Percentiles rank a stretch among this genome's conserved stretches.
phyloP scores from a whole-genome alignment of 805 yeast species.

The Komagataella pastoris region DNA sequence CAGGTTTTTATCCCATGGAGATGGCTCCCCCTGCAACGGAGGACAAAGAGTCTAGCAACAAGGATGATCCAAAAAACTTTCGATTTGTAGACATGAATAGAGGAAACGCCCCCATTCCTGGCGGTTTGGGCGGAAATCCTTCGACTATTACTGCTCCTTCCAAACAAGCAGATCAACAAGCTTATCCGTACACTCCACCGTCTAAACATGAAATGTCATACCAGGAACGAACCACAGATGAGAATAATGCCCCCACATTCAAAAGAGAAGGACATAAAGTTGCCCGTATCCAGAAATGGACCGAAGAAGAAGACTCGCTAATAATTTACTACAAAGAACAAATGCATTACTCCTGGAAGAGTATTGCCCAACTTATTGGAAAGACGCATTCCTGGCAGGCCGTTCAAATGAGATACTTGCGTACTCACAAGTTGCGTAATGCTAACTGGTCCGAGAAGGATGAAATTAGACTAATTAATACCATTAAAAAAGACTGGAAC shows the following conservation, averaged over 20 bases:
- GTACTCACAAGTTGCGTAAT: conserved; percentile 22
- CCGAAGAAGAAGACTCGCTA: conserved; percentile 21
- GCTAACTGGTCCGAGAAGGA: conserved; percentile 21
- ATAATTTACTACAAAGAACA: conserved; percentile 23
- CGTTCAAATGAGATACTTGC: conserved; percentile 30
- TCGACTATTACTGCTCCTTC: not conserved
- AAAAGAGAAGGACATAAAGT: not conserved
- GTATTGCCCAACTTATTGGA: conserved; percentile 18
- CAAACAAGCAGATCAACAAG: not conserved
- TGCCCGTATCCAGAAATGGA: conserved; percentile 13
- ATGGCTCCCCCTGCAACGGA: not conserved
- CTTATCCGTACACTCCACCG: not conserved
- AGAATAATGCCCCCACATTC: not conserved
- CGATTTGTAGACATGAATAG: not conserved
- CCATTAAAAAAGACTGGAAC: conserved; percentile 24
- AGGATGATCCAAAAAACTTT: not conserved
- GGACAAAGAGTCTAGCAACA: not conserved
- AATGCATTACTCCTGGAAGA: conserved; percentile 22
- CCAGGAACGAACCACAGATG: not conserved
- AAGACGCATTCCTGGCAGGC: conserved; percentile 29
- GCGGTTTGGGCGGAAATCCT: not conserved
- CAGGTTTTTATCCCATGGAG: not conserved
- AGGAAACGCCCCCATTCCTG: not conserved
- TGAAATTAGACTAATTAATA: conserved; percentile 16
- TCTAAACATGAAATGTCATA: not conserved